phyloP scores from a whole-genome alignment of 2,329 filamentous ascomycete genomes.

The Dryadomyces sulphureus region DNA sequence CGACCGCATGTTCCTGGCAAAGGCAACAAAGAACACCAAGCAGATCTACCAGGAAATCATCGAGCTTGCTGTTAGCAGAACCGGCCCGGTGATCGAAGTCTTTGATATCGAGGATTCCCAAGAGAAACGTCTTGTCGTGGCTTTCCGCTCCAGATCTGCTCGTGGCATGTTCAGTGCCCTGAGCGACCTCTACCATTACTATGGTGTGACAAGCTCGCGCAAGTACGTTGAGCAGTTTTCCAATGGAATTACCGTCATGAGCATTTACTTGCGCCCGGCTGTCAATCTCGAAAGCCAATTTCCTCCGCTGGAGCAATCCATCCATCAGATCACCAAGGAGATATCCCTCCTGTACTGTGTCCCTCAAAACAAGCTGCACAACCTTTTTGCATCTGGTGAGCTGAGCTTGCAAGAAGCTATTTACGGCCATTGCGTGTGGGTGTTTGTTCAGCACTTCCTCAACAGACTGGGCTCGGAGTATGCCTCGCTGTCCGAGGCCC shows the following conservation, averaged over 20 bases:
- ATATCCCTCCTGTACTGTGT: conserved; percentile 94
- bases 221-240: conserved; percentile 99
- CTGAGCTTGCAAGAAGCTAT: conserved; percentile 92
- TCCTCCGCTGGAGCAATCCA: conserved; percentile 82
- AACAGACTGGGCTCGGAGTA: conserved; percentile 92
- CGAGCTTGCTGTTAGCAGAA: conserved; percentile 65
- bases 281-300: conserved; percentile 34
- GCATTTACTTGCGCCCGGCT: conserved; percentile 74
- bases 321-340: conserved; percentile 98
- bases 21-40: conserved; percentile 91
- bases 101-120: conserved; percentile 85
- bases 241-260: conserved; percentile 95
- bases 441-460: conserved; percentile 95
- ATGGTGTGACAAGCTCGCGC: conserved; percentile 85
- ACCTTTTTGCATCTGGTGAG: conserved; percentile 70
- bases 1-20: conserved; percentile 86
- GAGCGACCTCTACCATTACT: conserved; percentile 96
- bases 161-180: conserved; percentile 88
- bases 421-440: conserved; percentile 94
- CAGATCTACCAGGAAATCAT: conserved; percentile 92
- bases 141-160: conserved; percentile 86
- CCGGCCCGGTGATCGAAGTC: conserved; percentile 92
- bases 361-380: conserved; percentile 91
- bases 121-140: conserved; percentile 89
- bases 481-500: conserved; percentile 64